Percentiles rank a stretch among this genome's conserved stretches.
These are phyloP conservation scores for Corymbia calophylla DNA, from an alignment of 441 rosid species.

Conservation along the genomic window DNA sequence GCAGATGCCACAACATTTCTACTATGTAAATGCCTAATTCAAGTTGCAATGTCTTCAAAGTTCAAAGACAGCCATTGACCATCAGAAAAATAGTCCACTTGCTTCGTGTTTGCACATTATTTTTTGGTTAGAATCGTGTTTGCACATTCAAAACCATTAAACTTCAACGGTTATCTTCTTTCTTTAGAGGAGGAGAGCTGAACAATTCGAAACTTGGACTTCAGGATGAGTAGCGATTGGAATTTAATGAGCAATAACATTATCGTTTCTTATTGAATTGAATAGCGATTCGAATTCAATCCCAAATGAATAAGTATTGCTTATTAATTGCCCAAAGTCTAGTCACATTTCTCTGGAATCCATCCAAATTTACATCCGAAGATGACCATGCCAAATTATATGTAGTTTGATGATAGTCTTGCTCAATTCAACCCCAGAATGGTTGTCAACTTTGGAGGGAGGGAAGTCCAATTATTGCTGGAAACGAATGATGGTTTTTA, in stretches of 20 bases:
- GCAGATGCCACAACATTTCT: no score
- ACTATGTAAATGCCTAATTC: neutral
- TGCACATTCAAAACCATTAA: neutral
- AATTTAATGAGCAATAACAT: fast-evolving
- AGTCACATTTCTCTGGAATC: neutral
- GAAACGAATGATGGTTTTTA: neutral
- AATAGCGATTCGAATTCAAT: neutral
- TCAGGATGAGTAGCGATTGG: neutral
- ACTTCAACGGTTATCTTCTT: neutral
- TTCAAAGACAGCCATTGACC: neutral
- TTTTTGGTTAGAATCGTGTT: no score
- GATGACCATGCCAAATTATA: neutral
- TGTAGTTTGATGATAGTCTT: neutral
- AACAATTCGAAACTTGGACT: neutral
- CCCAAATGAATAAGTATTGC: neutral
- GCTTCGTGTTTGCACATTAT: neutral
- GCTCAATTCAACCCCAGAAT: neutral
- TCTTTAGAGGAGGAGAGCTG: no score
- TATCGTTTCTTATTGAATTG: fast-evolving
- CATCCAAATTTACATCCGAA: neutral
- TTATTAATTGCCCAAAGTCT: neutral
- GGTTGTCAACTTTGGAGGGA: neutral
- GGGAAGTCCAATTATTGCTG: neutral
- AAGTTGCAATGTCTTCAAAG: neutral
- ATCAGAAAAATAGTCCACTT: neutral